phyloP scores from a whole-genome alignment of 2,329 filamentous ascomycete species.

The Sporothrix pallida region DNA sequence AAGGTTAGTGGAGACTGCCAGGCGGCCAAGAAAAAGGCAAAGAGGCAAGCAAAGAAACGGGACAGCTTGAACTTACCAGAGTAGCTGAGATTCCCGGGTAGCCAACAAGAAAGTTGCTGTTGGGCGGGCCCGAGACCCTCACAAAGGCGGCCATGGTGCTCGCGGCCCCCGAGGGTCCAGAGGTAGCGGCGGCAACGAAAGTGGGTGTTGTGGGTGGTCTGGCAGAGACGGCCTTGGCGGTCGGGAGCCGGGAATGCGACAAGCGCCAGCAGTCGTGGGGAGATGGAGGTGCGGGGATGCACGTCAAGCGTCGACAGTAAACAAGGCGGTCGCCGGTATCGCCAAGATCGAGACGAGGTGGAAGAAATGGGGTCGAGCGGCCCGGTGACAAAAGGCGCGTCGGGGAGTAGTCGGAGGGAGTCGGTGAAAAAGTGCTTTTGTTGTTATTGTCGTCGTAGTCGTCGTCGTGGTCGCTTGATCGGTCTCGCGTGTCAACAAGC shows the following conservation, averaged over 20 bases:
- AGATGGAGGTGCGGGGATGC: background rate
- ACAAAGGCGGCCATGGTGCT: constrained; percentile 62
- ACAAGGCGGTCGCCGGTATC: background rate
- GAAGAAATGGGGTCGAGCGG: background rate
- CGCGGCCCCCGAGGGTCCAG: constrained; percentile 34
- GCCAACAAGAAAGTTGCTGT: constrained; percentile 94
- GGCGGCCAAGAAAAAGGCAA: background rate
- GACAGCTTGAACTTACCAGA: constrained; percentile 66
- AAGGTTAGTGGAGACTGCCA: background rate
- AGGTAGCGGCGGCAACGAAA: constrained; percentile 18
- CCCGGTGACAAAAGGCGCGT: constrained; percentile 11
- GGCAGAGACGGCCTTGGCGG: constrained; percentile 3
- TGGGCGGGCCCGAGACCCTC: constrained; percentile 95
- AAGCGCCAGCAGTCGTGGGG: constrained; percentile 11
- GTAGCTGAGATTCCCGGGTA: constrained; percentile 98
- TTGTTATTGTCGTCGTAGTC: background rate
- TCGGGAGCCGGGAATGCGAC: constrained; percentile 12
- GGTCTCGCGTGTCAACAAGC: background rate
- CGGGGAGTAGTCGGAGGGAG: background rate
- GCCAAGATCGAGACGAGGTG: background rate
- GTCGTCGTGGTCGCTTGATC: background rate
- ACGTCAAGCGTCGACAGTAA: background rate
- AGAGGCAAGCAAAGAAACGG: too few species aligned
- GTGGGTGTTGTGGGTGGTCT: background rate
- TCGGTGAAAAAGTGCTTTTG: background rate